Evolutionary conservation across 2,329 filamentous ascomycete genomes (phyloP).

Genomic region (Ascochyta koolunga): DNA sequence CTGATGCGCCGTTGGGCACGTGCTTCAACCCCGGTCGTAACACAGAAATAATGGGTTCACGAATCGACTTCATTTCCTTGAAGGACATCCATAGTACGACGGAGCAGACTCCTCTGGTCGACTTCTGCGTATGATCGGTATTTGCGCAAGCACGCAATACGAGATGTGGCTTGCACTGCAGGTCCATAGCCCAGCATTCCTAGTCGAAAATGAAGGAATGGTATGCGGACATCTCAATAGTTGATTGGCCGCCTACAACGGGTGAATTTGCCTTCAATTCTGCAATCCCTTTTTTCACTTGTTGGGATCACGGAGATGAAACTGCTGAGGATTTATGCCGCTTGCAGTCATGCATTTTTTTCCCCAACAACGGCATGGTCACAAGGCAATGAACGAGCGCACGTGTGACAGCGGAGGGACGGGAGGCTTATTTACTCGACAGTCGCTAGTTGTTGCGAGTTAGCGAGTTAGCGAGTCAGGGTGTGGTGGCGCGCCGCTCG

Average conservation of each 20-base stretch:
- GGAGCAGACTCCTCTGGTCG: not conserved
- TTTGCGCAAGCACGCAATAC: not conserved
- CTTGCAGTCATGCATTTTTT: not conserved
- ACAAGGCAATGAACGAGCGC: not conserved
- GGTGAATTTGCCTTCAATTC: not conserved
- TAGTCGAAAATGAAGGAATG: not conserved
- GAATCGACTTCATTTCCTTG: not conserved
- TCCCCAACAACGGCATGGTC: constrained; percentile 2
- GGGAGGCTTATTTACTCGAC: not conserved
- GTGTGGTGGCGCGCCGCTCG: not conserved
- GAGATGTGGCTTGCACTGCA: not conserved
- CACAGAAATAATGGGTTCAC: not conserved
- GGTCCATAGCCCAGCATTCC: not conserved
- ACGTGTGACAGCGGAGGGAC: constrained; percentile 8
- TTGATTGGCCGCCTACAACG: not conserved
- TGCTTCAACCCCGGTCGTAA: constrained; percentile 2
- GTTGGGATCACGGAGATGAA: not conserved
- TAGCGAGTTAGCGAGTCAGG: constrained; percentile 12
- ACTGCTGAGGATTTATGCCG: not conserved
- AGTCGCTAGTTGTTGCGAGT: constrained; percentile 2
- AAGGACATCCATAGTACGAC: not conserved
- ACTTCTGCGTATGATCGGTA: not conserved
- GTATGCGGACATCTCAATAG: not conserved
- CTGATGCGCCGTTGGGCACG: not conserved
- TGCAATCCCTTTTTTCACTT: not conserved